phyloP scores from a whole-genome alignment of 768 basidiomycete genomes.

The Kwoniella europaea region DNA sequence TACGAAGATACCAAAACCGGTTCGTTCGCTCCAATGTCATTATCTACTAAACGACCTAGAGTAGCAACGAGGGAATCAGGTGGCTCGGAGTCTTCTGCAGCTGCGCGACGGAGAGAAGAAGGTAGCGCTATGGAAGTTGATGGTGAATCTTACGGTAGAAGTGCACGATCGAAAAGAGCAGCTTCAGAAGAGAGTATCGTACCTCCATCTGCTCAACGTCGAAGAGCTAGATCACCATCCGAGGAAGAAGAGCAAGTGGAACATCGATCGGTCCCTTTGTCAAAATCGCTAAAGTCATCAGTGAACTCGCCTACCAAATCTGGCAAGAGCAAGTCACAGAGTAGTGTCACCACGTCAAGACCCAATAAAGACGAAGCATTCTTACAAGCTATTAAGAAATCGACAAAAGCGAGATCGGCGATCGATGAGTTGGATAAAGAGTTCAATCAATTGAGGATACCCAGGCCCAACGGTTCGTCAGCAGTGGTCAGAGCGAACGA shows the following conservation, averaged over 20 bases:
- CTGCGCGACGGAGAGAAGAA: not conserved
- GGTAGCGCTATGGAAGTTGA: conserved; percentile 31
- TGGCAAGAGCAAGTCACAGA: conserved; percentile 2
- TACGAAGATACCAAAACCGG: conserved; percentile 46
- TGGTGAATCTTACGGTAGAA: conserved; percentile 36
- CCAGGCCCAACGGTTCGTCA: conserved; percentile 33
- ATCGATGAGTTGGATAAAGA: conserved; percentile 56
- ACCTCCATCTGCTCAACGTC: conserved; percentile 25
- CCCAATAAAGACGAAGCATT: conserved; percentile 48
- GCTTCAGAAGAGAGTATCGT: conserved; percentile 5
- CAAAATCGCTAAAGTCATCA: conserved; percentile 3
- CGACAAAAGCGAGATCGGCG: conserved; percentile 45
- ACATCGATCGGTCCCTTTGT: not conserved
- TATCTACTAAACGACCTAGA: conserved; percentile 5
- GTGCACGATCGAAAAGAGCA: conserved; percentile 27
- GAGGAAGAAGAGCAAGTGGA: conserved; percentile 33
- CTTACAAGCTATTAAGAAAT: conserved; percentile 48
- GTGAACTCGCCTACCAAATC: conserved; percentile 4
- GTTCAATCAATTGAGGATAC: conserved; percentile 54
- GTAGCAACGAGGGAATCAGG: conserved; percentile 18
- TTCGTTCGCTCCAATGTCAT: not conserved
- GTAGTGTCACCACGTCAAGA: not conserved
- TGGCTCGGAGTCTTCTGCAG: not conserved
- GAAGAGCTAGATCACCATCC: conserved; percentile 22
- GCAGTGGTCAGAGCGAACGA: conserved; percentile 26